Percentiles rank a stretch among this genome's conserved stretches.
Evolutionary conservation across 1,284 basidiomycete species (phyloP).

Genomic region (Ceratobasidium sp.): DNA sequence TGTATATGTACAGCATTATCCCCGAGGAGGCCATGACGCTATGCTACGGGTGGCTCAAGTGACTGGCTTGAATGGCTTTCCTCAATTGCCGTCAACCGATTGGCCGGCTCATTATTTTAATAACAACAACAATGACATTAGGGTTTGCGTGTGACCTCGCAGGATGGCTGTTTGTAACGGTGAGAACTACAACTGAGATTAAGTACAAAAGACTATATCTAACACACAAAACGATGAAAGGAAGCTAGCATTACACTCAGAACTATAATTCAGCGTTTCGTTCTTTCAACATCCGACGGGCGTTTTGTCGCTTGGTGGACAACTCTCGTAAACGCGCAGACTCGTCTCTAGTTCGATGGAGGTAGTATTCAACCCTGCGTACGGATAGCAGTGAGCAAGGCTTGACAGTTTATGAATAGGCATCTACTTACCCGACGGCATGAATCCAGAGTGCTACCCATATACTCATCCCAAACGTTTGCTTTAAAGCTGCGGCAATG

Average conservation of each 20-base stretch:
- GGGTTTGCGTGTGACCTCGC: neutral
- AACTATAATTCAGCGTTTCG: neutral
- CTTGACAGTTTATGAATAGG: neutral
- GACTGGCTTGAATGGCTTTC: neutral
- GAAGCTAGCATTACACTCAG: too few species aligned
- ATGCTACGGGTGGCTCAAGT: slow-evolving; percentile 10
- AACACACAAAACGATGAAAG: too few species aligned
- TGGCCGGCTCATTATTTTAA: too few species aligned
- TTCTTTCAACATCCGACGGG: slow-evolving; percentile 4
- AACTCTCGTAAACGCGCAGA: slow-evolving; percentile 2
- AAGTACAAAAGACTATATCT: too few species aligned
- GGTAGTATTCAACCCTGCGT: slow-evolving; percentile 32
- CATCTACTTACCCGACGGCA: slow-evolving; percentile 31
- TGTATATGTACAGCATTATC: too few species aligned
- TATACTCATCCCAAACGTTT: slow-evolving; percentile 6
- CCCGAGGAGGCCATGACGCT: too few species aligned
- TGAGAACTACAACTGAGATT: too few species aligned
- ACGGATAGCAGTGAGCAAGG: neutral
- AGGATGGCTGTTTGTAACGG: too few species aligned
- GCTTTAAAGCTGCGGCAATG: neutral
- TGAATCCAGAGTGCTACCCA: slow-evolving; percentile 34
- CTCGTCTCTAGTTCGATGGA: neutral
- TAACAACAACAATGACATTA: neutral
- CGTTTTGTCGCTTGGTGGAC: slow-evolving; percentile 9
- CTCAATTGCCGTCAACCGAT: neutral